Percentiles rank a stretch among this genome's conserved stretches.
Evolutionary conservation across 2,329 filamentous ascomycete species (phyloP).

Genomic region (Cytospora schulzeri): DNA sequence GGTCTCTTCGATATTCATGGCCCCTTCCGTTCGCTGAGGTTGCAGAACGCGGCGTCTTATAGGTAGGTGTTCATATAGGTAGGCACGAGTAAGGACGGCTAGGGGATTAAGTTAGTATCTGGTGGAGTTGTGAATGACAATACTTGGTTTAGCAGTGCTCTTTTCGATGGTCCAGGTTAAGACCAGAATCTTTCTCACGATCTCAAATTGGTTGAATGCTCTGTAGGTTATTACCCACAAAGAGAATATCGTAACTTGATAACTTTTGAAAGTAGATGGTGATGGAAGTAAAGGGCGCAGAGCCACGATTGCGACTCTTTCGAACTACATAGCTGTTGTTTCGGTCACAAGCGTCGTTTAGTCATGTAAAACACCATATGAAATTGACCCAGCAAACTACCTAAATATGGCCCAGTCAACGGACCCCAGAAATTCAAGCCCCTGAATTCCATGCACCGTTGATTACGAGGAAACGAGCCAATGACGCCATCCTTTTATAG

Average conservation of each 20-base stretch:
- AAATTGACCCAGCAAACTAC: background rate
- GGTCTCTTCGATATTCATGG: background rate
- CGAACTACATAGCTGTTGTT: background rate
- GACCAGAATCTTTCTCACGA: background rate
- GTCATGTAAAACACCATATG: background rate
- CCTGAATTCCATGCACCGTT: background rate
- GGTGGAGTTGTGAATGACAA: background rate
- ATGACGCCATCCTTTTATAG: constrained; percentile 11
- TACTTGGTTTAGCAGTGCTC: background rate
- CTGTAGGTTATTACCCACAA: background rate
- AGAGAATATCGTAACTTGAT: background rate
- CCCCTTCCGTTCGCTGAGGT: background rate
- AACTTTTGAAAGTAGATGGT: background rate
- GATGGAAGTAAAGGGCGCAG: background rate
- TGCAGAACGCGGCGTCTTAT: background rate
- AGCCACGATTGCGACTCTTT: background rate
- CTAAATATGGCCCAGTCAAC: background rate
- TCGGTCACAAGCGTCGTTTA: background rate
- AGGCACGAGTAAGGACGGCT: background rate
- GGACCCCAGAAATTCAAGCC: background rate
- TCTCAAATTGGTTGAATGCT: background rate
- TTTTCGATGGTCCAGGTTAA: background rate
- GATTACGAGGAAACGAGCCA: constrained; percentile 1
- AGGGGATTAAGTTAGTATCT: background rate
- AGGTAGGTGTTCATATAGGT: background rate